Evolutionary conservation across 495 filamentous ascomycete species (phyloP), one percentile per base, ranked within the genome.

Genomic region (Pseudomonodictys pantanalensis): DNA sequence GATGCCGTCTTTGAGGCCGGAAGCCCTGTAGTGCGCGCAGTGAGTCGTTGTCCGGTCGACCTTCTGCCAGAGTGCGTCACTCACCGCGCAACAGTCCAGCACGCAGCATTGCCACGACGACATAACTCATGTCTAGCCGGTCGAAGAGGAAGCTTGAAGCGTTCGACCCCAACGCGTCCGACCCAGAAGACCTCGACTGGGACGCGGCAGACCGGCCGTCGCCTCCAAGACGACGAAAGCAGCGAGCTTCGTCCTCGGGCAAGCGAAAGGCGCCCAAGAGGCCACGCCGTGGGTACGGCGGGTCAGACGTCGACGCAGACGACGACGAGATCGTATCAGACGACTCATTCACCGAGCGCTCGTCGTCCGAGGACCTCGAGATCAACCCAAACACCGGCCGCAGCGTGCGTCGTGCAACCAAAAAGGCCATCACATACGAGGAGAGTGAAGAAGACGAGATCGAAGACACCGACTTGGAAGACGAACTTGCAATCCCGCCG

Each of bases 161-260:
- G 60, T 81, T 92, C 64, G 89, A 90, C 71, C 86, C 85, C 22
- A 91, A 84, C 75, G 88, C 88, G 68, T 93, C 90, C 42, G 91
- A 96, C 66, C 83, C 90, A 0, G 83, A 90, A 42, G 91, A 96
- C 62, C 85, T 86, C 42, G 89, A 90, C 69, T 95, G 89, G 71
- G 79, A 81, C 42, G 78, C 77, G 26, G 28, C 26, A 11, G 53
- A 64, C 25, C 60, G 52, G 20, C 39, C 47, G 11, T 39, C 60
- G 28, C 46, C 60, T 28, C 62, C 51, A 6, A 45, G 60, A 30
- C 62, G 62, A 8, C 69, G 65, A 48, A 58, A 53, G 3, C 67
- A 60, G n/a, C 49, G 17, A 9, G 24, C 26, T 2, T 44, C 58
- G 4, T 17, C 44, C 12, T 22, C 29, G 49, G 70, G 71, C 24